Base-by-base conservation (phyloP, 2,329 filamentous ascomycete genomes). In the Microascus cirrosus region DNA sequence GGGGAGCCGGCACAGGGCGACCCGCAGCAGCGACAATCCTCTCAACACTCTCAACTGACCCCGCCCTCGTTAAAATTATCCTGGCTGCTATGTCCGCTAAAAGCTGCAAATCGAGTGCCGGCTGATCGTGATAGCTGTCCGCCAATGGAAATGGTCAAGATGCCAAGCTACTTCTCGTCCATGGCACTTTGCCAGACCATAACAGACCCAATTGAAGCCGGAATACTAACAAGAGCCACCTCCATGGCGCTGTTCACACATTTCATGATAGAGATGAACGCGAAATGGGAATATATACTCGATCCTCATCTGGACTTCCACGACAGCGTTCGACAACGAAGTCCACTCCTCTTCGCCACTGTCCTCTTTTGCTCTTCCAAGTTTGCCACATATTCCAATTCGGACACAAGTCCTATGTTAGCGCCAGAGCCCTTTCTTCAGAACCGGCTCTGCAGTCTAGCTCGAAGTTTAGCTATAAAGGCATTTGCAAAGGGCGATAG, bases 401-500 rank as follows among this genome's bases (percentile, higher is more conserved):
- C 15, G n/a, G 13, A 8, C n/a, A 7, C 10, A n/a, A 45, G 13
- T 45, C 15, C 39, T 18, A 20, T 2, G 18, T 10, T 20, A 18
- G 22, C 15, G 7, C 13, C 15, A n/a, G 39, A 45, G 15, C 39
- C 39, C 13, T n/a, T 45, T 18, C 39, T 45, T 18, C 39, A 2
- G 39, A n/a, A 18, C 39, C 15, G 39, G 7, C 39, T 45, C 39
- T 45, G 39, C 18, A 45, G 61, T 53, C 60, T 59, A 8, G 60
- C 60, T 2, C 58, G 60, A 13, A 59, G 59, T 36, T n/a, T 63
- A 20, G 60, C 60, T 8, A 54, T 63, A 3, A 58, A 51, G 24
- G 34, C 57, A 1, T 57, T 62, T 24, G 59, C 61, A 3, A 50
- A 60, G 20, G 60, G 60, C 4, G 59, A 62, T 32, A 58, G 61